Percentiles rank a stretch among this genome's conserved stretches.
phyloP scores from a whole-genome alignment of 345 rosid genomes.

The Gossypium longicalyx region DNA sequence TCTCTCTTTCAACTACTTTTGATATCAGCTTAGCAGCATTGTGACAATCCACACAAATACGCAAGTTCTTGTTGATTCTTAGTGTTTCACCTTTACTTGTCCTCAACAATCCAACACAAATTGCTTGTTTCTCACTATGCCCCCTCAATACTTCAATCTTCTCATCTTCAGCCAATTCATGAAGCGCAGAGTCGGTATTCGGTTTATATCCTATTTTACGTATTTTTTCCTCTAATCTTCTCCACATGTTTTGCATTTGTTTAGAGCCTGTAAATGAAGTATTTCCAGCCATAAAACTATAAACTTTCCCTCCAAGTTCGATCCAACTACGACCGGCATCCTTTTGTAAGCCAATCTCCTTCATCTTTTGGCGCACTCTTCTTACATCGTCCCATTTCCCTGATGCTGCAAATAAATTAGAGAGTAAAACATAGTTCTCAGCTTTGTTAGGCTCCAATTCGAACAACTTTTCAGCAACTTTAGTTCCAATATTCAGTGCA shows the following conservation, averaged over 20 bases:
- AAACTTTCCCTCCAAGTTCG: constrained; percentile 50
- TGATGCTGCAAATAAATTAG: constrained; percentile 57
- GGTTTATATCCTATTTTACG: constrained; percentile 49
- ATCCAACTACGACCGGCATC: constrained; percentile 73
- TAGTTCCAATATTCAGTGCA: constrained; percentile 48
- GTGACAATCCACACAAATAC: constrained; percentile 64
- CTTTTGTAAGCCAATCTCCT: constrained; percentile 45
- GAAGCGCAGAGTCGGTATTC: constrained; percentile 43
- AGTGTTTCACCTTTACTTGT: constrained; percentile 40
- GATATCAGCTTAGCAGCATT: constrained; percentile 57
- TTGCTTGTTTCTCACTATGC: constrained; percentile 60
- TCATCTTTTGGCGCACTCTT: constrained; percentile 50
- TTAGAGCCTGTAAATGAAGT: constrained; percentile 21
- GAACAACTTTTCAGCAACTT: constrained; percentile 43
- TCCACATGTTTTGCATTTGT: constrained; percentile 38
- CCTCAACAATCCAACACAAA: constrained; percentile 51
- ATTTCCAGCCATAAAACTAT: constrained; percentile 46
- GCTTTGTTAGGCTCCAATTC: constrained; percentile 49
- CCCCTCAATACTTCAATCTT: constrained; percentile 41
- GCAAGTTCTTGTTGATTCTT: constrained; percentile 56
- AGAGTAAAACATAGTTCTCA: constrained; percentile 56
- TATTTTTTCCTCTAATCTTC: constrained; percentile 36
- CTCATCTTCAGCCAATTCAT: constrained; percentile 51
- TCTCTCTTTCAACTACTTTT: constrained; percentile 44
- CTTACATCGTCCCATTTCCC: constrained; percentile 59